Base-by-base conservation (phyloP, 2,329 filamentous ascomycete species). In the Ramularia collo-cygni region DNA sequence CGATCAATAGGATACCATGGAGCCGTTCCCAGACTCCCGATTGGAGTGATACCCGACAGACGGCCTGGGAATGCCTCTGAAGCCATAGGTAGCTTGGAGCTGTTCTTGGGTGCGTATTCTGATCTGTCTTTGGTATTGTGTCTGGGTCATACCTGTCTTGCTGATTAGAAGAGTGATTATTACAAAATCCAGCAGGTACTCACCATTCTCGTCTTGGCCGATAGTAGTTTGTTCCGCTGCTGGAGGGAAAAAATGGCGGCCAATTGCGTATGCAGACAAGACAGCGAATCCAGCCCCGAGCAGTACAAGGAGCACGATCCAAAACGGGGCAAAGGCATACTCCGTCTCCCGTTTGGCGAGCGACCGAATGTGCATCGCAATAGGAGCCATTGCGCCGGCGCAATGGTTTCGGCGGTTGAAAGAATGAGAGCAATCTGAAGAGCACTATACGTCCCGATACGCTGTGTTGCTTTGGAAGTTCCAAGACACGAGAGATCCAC, bases 51-150 rank as follows among this genome's bases (percentile, higher is more conserved):
- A 14, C 13, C 35, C 30, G 27, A 38, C 9, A 29, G 29, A 12
- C 33, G 24, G 17, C 43, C 40, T n/a, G 27, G 41, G 33, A 28
- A 38, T 27, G 28, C 35, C 18, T 16, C 29, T 26, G 16, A 37
- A 19, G 10, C 38, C 46, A 36, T 52, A 50, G 27, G 29, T 37
- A 27, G 34, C 36, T 35, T 50, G 43, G 27, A 53, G 28, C 17
- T 39, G 36, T 18, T 53, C 50, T 29, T 50, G 46, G 38, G 47
- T 48, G 21, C 48, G 40, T 8, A 51, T 17, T 6, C 50, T 46
- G n/a, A 53, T 46, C 15, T 46, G n/a, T 9, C 50, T 44, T 48
- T 51, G 50, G 40, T 53, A 51, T 30, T 53, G 50, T 30, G 43
- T 41, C 39, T 53, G 50, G 9, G 48, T 51, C 50, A 24, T 48